Base-by-base conservation (phyloP, 805 yeast species). In the Myxozyma nipponensis region DNA sequence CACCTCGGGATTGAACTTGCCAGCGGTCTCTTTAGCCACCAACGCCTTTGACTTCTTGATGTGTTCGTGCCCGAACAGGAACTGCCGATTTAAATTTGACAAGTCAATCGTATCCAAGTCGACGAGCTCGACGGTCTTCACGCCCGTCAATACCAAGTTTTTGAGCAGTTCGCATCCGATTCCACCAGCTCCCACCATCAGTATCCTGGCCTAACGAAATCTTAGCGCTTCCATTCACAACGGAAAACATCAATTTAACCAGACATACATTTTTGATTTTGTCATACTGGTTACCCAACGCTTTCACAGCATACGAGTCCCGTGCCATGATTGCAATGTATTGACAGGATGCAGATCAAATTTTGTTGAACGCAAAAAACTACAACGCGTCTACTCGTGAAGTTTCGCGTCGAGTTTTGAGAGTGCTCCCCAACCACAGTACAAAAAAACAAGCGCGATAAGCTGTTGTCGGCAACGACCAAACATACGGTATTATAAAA, bases 131-230 rank as follows among this genome's bases (percentile, higher is more conserved):
- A 30, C 39, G 5, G 18, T 30, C 25, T 93, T 93, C 58, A 83
- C 84, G 5, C 93, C 90, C 66, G 86, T 74, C 56, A 88, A 69
- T 3, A 86, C 79, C 44, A 90, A 71, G 63, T 90, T 84, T 64
- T 90, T 90, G 50, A 90, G 71, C 40, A 90, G 70, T 66, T 90
- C 98, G 66, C 96, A 90, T 1, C 98, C 98, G 57, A 90, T 89
- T 4, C 98, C 98, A 26, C 98, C 98, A 1, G 97, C 95, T 3
- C 98, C 98, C 1, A 90, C 95, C 69, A 90, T 71, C 25, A 90
- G 70, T 13, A 89, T 86, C 55, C 79, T 47, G 3, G 56, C 49
- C 57, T 53, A 24, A 17, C n/a, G n/a, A 13, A 24, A 15, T 15
- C 13, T 40, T 3, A 39, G 42, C 22, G 13, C n/a, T 15, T 39